These are phyloP conservation scores for Closterium sp. DNA, from an alignment of 139 green algal genomes.

Conservation along the genomic window DNA sequence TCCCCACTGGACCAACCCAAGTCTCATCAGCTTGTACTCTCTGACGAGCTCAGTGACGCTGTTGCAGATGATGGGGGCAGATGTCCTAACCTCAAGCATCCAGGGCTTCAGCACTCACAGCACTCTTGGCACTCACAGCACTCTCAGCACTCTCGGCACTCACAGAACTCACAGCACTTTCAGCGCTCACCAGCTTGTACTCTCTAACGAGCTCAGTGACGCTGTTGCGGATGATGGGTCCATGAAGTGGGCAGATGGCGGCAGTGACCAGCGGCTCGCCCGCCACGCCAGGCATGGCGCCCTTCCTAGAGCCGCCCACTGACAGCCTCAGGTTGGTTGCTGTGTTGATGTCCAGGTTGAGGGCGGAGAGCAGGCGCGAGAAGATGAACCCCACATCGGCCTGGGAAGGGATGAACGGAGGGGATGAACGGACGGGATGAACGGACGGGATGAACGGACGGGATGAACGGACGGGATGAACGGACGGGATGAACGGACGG, in stretches of 20 bases:
- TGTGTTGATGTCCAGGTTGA: constrained; percentile 25
- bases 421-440: neutral
- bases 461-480: too few relatives aligned
- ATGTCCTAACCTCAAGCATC: too few relatives aligned
- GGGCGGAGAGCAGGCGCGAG: neutral
- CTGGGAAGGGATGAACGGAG: neutral
- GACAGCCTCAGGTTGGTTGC: neutral
- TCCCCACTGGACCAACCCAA: too few relatives aligned
- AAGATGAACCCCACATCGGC: constrained; percentile 41
- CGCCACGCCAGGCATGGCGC: neutral
- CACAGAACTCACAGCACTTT: too few relatives aligned
- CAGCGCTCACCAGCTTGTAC: constrained; percentile 64
- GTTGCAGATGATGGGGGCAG: too few relatives aligned
- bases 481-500: too few relatives aligned
- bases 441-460: too few relatives aligned
- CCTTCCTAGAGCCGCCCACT: neutral
- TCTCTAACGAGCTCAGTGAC: constrained; percentile 72
- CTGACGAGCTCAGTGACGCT: too few relatives aligned
- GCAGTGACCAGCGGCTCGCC: constrained; percentile 49
- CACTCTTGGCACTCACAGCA: too few relatives aligned
- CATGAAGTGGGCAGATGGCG: constrained; percentile 74
- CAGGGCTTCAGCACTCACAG: too few relatives aligned
- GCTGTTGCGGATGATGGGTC: constrained; percentile 67
- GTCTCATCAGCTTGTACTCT: too few relatives aligned
- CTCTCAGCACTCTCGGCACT: too few relatives aligned